Evolutionary conservation across 2,329 filamentous ascomycete species (phyloP), one percentile per base, ranked within the genome.

Genomic region (Monilinia fructicola): DNA sequence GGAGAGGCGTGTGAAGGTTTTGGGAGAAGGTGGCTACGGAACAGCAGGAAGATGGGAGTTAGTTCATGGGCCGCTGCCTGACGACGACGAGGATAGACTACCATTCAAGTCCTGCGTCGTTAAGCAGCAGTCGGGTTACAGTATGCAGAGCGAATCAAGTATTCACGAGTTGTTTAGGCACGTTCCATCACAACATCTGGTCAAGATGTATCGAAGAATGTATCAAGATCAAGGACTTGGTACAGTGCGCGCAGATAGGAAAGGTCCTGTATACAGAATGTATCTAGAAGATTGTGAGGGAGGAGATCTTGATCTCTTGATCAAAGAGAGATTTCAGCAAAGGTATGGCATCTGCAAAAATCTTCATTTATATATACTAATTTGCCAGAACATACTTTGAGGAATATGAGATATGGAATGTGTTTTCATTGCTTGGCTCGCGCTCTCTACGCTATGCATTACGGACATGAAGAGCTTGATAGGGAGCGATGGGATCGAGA

Each of bases 391-490:
- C 0, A 11, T 0, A 11, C 0, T 54, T 63, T n/a, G 35, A 42
- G 2, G 60, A 63, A 31, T 2, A 18, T 2, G 60, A 63, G 28
- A 54, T 63, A 31, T 63, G 60, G 60, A 23, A 63, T 40, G 16
- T 40, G 10, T 63, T 63, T 63, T 4, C 60, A 63, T 54, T 63
- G 60, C 21, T 10, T 63, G n/a, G 35, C 23, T 2, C 60, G 60
- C 18, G 60, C 31, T 1, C 3, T 63, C 4, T 63, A 63, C 9
- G 60, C 60, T 16, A 31, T 63, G 60, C 46, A 63, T 54, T 54
- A 1, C 23, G 60, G 60, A n/a, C 60, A 63, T n/a, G 60, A 63
- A 42, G 11, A 54, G 9, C n/a, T 63, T 23, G 11, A 28, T 0
- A 16, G 28, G 16, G 23, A 31, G 10, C 35, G 60, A 40, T 63